phyloP scores from a whole-genome alignment of 306 rosid species.

The Ormosia emarginata region DNA sequence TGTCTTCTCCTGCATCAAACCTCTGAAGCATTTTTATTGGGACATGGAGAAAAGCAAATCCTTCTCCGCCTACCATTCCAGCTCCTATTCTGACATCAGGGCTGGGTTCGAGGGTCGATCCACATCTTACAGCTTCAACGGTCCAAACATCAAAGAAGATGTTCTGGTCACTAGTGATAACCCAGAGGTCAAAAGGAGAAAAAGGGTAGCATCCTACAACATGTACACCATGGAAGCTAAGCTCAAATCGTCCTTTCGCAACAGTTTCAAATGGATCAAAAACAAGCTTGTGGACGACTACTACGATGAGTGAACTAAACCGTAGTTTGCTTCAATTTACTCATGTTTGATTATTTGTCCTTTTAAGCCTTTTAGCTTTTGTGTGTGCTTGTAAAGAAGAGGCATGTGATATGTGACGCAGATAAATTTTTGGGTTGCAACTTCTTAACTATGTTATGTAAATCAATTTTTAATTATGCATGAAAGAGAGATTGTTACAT shows the following conservation, averaged over 20 bases:
- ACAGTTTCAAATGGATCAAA: constrained; percentile 71
- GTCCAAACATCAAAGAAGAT: constrained; percentile 34
- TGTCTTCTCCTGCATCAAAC: no score
- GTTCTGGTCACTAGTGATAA: constrained; percentile 26
- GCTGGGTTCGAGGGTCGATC: constrained; percentile 40
- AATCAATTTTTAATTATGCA: no score
- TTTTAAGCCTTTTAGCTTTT: not conserved
- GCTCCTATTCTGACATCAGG: constrained; percentile 27
- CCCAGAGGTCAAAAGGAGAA: constrained; percentile 54
- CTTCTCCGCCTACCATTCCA: constrained; percentile 33
- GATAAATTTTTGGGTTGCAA: no score
- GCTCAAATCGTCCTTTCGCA: constrained; percentile 57
- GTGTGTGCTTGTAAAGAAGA: no score
- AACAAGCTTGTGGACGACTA: constrained; percentile 44
- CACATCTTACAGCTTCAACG: constrained; percentile 57
- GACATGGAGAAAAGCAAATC: constrained; percentile 62
- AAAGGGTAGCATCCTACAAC: constrained; percentile 55
- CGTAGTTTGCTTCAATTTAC: not conserved
- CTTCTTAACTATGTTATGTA: no score
- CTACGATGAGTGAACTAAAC: constrained; percentile 23
- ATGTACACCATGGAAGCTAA: constrained; percentile 56
- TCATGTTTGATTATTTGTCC: not conserved
- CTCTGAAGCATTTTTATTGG: no score
- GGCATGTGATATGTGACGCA: no score
- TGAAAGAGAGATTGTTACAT: no score